These are phyloP conservation scores for Udeniomyces megalosporus DNA, from an alignment of 768 basidiomycete genomes.

Conservation along the genomic window DNA sequence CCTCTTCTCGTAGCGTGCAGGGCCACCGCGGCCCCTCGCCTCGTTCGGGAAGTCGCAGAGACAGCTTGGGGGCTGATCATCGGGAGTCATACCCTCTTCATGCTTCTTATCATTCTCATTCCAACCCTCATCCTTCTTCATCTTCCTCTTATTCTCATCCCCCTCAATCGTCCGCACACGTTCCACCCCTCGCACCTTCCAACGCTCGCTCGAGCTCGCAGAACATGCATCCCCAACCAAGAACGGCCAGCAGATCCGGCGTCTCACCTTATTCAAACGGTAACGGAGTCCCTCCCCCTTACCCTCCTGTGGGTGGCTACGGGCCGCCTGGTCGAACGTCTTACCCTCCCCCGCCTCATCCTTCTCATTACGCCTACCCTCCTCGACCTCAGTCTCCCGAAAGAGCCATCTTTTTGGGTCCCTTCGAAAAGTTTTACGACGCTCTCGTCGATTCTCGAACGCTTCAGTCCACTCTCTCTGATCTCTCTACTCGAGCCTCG, in stretches of 20 bases:
- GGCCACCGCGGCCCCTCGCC: too few relatives aligned
- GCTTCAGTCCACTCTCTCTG: slow-evolving; percentile 57
- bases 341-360: neutral
- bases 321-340: neutral
- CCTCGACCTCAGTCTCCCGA: neutral
- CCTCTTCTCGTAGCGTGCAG: neutral
- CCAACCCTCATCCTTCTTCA: too few relatives aligned
- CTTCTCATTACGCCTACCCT: neutral
- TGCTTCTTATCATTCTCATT: too few relatives aligned
- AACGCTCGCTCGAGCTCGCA: too few relatives aligned
- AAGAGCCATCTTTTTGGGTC: slow-evolving; percentile 54
- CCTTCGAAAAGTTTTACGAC: slow-evolving; percentile 72
- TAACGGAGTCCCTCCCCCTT: neutral
- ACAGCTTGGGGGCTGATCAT: neutral
- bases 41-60: too few relatives aligned
- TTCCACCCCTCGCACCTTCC: too few relatives aligned
- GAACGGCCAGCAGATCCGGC: neutral
- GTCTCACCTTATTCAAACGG: neutral
- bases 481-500: slow-evolving; percentile 28
- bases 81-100: too few relatives aligned
- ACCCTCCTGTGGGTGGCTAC: neutral
- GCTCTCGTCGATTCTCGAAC: slow-evolving; percentile 63
- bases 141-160: neutral
- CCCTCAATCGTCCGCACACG: neutral
- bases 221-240: too few relatives aligned